Percentiles rank a stretch among this genome's conserved stretches.
These are phyloP conservation scores for Rhodamnia argentea DNA, from an alignment of 345 rosid species.

Conservation along the genomic window DNA sequence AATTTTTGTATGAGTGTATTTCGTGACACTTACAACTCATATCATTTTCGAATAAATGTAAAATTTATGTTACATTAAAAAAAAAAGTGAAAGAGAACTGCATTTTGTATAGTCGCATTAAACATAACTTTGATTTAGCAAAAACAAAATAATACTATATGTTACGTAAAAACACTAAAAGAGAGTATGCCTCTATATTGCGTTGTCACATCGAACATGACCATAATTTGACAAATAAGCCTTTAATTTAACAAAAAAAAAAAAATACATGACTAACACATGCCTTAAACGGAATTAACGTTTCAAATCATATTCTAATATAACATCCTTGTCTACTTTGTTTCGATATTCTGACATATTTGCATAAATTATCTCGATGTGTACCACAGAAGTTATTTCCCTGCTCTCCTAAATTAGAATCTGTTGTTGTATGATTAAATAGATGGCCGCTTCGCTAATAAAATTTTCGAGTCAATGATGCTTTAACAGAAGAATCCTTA, in stretches of 20 bases:
- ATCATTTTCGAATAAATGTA: too few species aligned
- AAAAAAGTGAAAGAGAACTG: background rate
- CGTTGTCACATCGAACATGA: background rate
- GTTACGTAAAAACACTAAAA: background rate
- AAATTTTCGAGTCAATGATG: background rate
- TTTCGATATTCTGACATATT: too few species aligned
- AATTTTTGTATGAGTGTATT: too few species aligned
- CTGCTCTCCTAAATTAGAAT: background rate
- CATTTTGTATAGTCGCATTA: background rate
- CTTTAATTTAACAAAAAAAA: background rate
- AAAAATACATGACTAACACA: background rate
- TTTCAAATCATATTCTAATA: too few species aligned
- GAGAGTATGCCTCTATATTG: background rate
- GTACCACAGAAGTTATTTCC: too few species aligned
- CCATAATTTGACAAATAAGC: background rate
- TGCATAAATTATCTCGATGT: too few species aligned
- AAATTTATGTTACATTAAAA: too few species aligned
- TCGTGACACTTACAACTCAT: too few species aligned
- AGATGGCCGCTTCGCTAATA: background rate
- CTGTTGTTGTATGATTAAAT: background rate
- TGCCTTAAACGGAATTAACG: too few species aligned
- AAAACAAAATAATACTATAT: too few species aligned
- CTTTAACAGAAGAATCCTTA: background rate
- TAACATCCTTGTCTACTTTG: too few species aligned
- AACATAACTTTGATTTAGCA: background rate